Conservation (phyloP, 1,284 basidiomycete species). For the Inonotus hispidus region DNA sequence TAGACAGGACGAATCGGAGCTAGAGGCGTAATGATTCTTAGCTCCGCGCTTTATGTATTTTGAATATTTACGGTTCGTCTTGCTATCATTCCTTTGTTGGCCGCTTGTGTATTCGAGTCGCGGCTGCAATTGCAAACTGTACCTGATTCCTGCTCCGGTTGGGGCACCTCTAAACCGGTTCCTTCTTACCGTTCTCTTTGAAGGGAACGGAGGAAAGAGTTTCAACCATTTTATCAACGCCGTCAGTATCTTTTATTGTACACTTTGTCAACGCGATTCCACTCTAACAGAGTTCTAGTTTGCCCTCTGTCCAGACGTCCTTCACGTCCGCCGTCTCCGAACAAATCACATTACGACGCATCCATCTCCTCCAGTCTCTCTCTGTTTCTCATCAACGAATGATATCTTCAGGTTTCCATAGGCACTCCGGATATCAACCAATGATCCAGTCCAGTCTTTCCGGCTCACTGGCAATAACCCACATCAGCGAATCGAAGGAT, state of each 20-base stretch:
- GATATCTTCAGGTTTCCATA: slow-evolving; percentile 10
- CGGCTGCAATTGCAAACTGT: too few relatives aligned
- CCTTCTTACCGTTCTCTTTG: too few relatives aligned
- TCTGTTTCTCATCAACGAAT: slow-evolving; percentile 6
- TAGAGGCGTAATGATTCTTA: background rate
- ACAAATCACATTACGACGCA: background rate
- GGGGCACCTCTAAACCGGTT: too few relatives aligned
- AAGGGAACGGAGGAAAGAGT: too few relatives aligned
- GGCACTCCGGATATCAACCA: background rate
- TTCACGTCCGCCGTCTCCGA: background rate
- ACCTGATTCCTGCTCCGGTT: too few relatives aligned
- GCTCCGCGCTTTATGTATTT: background rate
- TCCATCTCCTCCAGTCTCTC: background rate
- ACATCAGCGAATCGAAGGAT: background rate
- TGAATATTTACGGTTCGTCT: background rate
- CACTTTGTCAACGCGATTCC: too few relatives aligned
- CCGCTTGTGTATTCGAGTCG: too few relatives aligned
- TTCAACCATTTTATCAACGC: too few relatives aligned
- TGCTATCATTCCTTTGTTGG: too few relatives aligned
- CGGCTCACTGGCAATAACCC: background rate
- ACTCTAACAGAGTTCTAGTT: too few relatives aligned
- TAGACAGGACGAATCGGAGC: background rate
- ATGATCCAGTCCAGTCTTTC: slow-evolving; percentile 10
- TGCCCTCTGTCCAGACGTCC: background rate
- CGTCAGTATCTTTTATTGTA: too few relatives aligned